phyloP scores from a whole-genome alignment of 2,329 filamentous ascomycete genomes.

The Alternaria gaisen region DNA sequence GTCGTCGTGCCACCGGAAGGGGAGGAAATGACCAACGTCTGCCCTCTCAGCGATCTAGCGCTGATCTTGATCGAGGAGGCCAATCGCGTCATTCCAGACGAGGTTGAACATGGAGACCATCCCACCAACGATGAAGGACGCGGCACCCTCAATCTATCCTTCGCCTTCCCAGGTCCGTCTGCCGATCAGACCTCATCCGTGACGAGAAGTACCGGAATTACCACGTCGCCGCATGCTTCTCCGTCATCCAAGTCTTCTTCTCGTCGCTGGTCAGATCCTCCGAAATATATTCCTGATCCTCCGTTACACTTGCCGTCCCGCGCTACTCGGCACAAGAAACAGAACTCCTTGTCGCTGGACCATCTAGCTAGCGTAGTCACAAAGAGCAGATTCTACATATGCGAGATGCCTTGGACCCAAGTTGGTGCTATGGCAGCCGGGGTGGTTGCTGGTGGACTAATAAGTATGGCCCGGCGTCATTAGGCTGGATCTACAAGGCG shows the following conservation, averaged over 20 bases:
- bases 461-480: background rate
- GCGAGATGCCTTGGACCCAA: background rate
- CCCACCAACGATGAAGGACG: background rate
- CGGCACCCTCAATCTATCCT: background rate
- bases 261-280: background rate
- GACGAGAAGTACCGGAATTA: background rate
- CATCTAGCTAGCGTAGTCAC: conserved; percentile 2
- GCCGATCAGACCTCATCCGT: background rate
- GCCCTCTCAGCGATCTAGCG: background rate
- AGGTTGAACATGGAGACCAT: background rate
- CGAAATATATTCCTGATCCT: background rate
- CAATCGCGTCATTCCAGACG: background rate
- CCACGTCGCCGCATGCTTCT: background rate
- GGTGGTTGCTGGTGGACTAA: background rate
- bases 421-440: conserved; percentile 1
- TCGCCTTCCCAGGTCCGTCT: background rate
- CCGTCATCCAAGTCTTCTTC: background rate
- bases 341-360: background rate
- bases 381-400: conserved; percentile 1
- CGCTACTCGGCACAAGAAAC: background rate
- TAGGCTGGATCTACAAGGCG: background rate
- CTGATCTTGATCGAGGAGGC: background rate
- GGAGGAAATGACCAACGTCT: background rate
- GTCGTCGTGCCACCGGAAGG: background rate
- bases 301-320: background rate